These are phyloP conservation scores for Orychophragmus violaceus DNA, from an alignment of 345 rosid species.

Conservation along the genomic window DNA sequence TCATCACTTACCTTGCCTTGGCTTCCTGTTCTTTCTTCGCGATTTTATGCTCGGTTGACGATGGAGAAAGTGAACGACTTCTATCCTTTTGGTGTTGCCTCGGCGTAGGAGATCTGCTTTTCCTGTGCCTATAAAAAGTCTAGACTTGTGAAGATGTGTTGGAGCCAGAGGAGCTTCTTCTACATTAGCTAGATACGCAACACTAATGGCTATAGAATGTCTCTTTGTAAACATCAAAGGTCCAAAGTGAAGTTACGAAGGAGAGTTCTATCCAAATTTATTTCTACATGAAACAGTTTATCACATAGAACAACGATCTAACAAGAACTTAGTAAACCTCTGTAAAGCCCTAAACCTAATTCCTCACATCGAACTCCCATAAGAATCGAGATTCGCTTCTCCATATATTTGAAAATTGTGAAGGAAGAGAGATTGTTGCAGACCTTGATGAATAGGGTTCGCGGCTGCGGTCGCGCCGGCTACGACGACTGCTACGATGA, in stretches of 20 bases:
- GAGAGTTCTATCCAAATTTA: neutral
- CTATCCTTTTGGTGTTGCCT: constrained; percentile 43
- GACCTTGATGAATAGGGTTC: constrained; percentile 32
- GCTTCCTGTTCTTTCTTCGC: constrained; percentile 53
- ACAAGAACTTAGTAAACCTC: neutral
- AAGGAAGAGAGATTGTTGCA: neutral
- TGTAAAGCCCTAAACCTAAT: constrained; percentile 3
- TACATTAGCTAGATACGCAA: constrained; percentile 12
- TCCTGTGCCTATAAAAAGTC: constrained; percentile 48
- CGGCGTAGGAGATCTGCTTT: constrained; percentile 53
- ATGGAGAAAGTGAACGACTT: constrained; percentile 44
- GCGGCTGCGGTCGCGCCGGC: constrained; percentile 40
- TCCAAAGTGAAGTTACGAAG: neutral
- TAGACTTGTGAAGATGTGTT: constrained; percentile 28
- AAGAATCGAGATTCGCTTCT: neutral
- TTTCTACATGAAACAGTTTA: neutral
- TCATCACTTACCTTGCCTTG: constrained; percentile 41
- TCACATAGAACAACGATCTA: neutral
- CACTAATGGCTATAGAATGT: neutral
- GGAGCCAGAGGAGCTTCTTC: constrained; percentile 46
- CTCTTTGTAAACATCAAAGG: neutral
- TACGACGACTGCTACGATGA: constrained; percentile 38
- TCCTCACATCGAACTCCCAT: neutral
- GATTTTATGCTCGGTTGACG: constrained; percentile 34
- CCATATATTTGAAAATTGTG: neutral